phyloP scores from a whole-genome alignment of 2,329 filamentous ascomycete genomes.

The Phialophora verrucosa region DNA sequence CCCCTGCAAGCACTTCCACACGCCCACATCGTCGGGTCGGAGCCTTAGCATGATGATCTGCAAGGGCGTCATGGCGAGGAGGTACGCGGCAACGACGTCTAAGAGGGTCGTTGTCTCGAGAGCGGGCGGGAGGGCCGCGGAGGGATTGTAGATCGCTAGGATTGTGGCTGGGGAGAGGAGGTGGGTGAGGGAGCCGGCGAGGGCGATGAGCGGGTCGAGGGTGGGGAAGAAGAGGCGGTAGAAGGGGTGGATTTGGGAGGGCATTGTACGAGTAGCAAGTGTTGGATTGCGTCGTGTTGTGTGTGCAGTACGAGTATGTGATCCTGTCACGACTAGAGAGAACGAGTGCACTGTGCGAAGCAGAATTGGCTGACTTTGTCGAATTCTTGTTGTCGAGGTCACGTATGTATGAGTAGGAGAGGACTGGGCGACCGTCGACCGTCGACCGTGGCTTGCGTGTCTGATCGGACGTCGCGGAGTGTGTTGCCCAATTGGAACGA shows the following conservation, averaged over 20 bases:
- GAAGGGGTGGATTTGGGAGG: conserved; percentile 12
- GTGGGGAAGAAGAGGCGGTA: conserved; percentile 25
- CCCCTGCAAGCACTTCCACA: conserved; percentile 24
- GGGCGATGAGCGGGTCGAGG: conserved; percentile 23
- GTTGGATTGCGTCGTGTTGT: too few species aligned
- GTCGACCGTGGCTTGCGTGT: too few species aligned
- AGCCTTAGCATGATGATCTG: conserved; percentile 24
- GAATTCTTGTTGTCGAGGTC: too few species aligned
- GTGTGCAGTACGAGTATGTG: too few species aligned
- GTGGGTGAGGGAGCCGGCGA: conserved; percentile 20
- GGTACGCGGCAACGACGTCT: conserved; percentile 15
- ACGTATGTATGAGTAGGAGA: too few species aligned
- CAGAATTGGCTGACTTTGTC: too few species aligned
- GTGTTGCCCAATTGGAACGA: too few species aligned
- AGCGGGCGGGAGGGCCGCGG: background rate
- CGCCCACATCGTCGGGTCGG: conserved; percentile 8
- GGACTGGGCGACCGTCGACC: too few species aligned
- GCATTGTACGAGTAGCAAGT: background rate
- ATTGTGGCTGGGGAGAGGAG: conserved; percentile 12
- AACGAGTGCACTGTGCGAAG: too few species aligned
- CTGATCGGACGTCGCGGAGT: too few species aligned
- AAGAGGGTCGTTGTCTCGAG: conserved; percentile 16
- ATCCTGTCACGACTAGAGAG: too few species aligned
- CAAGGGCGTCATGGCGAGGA: conserved; percentile 17
- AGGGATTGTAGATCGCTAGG: conserved; percentile 16